Evolutionary conservation across 495 filamentous ascomycete species (phyloP), one percentile per base, ranked within the genome.

Genomic region (Hypoxylon crocopeplum): DNA sequence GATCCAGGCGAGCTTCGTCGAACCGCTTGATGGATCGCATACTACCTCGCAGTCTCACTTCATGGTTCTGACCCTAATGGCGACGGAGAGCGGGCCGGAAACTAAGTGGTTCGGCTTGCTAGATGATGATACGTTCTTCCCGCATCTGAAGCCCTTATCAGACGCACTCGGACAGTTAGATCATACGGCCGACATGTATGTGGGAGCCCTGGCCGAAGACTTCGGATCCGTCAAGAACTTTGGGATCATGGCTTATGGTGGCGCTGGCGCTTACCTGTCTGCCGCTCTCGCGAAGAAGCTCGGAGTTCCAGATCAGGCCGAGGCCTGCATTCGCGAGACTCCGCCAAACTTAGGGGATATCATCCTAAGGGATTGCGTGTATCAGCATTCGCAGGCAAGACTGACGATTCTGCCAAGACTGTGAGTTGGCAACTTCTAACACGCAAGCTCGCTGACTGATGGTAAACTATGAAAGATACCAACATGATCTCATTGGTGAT

Each of bases 71-170:
- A 74, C 79, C 55, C 75, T 79, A 3, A 80, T 88, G 45, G 74
- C 79, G 11, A 70, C 78, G 24, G 64, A 75, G 48, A 75, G 82
- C 20, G 76, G 75, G 13, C 77, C 77, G 4, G 70, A 79, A 13
- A 86, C 84, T 12, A 70, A 76, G 40, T 90, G 86, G 85, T 72
- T 87, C 40, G 79, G 75, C 60, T 76, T 89, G 48, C 77, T 87
- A 29, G 86, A 89, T 62, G 86, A 90, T 69, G 87, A 90, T 69
- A 89, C 87, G 17, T 88, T 88, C 73, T 85, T 88, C 67, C 78
- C 85, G 1, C 84, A 85, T 11, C 76, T 89, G 2, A 75, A 76
- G 25, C 70, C 86, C 3, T 72, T 89, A 56, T 75, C 78, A 45
- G 68, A 79, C 3, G 53, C 63, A 11, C 67, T 77, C 3, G 40